A percentile compares a stretch with the other conserved stretches of the same genome.
These are phyloP conservation scores for Termitomyces sp. DNA, from an alignment of 768 basidiomycete species.

Conservation along the genomic window DNA sequence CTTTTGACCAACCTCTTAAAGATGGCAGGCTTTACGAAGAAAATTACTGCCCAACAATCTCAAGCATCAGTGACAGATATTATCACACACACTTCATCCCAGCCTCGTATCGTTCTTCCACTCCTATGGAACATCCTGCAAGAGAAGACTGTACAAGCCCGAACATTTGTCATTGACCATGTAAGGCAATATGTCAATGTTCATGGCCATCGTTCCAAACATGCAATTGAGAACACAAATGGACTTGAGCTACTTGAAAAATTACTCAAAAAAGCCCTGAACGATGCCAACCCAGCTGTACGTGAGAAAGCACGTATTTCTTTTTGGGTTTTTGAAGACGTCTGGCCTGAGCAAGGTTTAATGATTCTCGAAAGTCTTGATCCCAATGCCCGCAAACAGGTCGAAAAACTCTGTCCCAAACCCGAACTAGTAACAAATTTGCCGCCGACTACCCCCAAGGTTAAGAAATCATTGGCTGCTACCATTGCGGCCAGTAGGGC, in stretches of 20 bases:
- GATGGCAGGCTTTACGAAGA: conserved; percentile 91
- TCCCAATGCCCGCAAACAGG: conserved; percentile 61
- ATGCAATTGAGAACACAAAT: conserved; percentile 62
- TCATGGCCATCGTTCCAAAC: conserved; percentile 61
- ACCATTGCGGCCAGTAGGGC: conserved; percentile 88
- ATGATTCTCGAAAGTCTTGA: conserved; percentile 66
- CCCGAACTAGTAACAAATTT: conserved; percentile 34
- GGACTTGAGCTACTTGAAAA: conserved; percentile 71
- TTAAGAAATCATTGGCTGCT: conserved; percentile 78
- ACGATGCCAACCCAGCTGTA: conserved; percentile 76
- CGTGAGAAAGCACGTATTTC: conserved; percentile 62
- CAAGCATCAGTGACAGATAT: conserved; percentile 68
- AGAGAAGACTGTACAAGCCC: conserved; percentile 78
- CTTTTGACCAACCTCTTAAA: conserved; percentile 72
- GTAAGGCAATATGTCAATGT: conserved; percentile 68
- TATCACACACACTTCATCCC: conserved; percentile 63
- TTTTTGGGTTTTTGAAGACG: conserved; percentile 75
- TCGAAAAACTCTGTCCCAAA: conserved; percentile 81
- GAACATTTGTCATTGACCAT: conserved; percentile 63
- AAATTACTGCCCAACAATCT: conserved; percentile 81
- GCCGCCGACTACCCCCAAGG: conserved; percentile 47
- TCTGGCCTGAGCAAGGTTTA: conserved; percentile 72
- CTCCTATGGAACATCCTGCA: conserved; percentile 63
- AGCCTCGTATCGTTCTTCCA: conserved; percentile 62
- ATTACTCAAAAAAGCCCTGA: conserved; percentile 63